Conservation (phyloP, 2,329 filamentous ascomycete genomes). For the Ophiocordyceps camponoti-rufipedis region DNA sequence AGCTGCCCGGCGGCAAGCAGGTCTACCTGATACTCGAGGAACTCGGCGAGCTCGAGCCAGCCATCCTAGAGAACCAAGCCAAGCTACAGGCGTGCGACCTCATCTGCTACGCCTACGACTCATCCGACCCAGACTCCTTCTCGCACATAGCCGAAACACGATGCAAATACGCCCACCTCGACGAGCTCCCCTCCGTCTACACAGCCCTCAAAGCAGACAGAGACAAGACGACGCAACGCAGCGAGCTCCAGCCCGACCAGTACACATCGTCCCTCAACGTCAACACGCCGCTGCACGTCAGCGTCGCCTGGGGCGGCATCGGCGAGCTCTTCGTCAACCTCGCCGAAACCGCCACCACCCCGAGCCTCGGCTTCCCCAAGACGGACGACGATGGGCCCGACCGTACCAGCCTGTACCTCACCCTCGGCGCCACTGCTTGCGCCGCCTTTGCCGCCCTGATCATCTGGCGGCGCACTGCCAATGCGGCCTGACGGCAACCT, state of each 20-base stretch:
- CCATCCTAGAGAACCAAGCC: slow-evolving; percentile 77
- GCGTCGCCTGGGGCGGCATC: slow-evolving; percentile 85
- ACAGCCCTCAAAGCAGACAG: slow-evolving; percentile 87
- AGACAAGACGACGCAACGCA: slow-evolving; percentile 91
- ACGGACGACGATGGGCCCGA: slow-evolving; percentile 74
- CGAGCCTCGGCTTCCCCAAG: slow-evolving; percentile 75
- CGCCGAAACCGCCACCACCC: slow-evolving; percentile 81
- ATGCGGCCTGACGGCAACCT: slow-evolving; percentile 15
- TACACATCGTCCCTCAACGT: slow-evolving; percentile 77
- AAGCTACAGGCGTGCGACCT: slow-evolving; percentile 89
- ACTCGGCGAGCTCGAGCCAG: slow-evolving; percentile 85
- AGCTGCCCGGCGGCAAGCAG: slow-evolving; percentile 88
- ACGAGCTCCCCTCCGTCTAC: slow-evolving; percentile 81
- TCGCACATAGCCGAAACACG: slow-evolving; percentile 74
- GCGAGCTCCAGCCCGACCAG: slow-evolving; percentile 77
- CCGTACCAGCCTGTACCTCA: slow-evolving; percentile 70
- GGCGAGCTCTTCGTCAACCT: slow-evolving; percentile 83
- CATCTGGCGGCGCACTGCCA: slow-evolving; percentile 43
- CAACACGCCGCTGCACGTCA: slow-evolving; percentile 83
- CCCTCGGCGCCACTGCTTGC: slow-evolving; percentile 53
- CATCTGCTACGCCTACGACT: slow-evolving; percentile 91
- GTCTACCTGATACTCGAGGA: slow-evolving; percentile 94
- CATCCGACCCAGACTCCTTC: slow-evolving; percentile 90
- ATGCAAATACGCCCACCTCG: slow-evolving; percentile 61
- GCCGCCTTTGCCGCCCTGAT: slow-evolving; percentile 44